A percentile compares a stretch with the other conserved stretches of the same genome.
Conservation (phyloP, 345 rosid genomes). For the Salix viminalis region DNA sequence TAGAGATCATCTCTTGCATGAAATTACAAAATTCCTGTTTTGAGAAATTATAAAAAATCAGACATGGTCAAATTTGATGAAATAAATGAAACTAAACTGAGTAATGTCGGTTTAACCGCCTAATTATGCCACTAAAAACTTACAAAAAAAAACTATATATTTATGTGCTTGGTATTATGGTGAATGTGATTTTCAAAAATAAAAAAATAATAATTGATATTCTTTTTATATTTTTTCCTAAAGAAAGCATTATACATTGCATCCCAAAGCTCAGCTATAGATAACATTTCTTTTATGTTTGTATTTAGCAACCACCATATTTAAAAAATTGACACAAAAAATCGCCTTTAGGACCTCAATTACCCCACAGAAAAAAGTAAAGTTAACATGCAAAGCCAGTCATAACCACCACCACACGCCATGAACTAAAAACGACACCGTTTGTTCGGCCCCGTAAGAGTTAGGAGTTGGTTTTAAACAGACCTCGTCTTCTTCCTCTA, state of each 20-base stretch:
- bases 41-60: slow-evolving; percentile 6
- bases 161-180: no score
- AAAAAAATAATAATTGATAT: no score
- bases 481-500: slow-evolving; percentile 69
- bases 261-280: no score
- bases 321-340: not conserved
- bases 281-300: no score
- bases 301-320: not conserved
- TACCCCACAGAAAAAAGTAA: not conserved
- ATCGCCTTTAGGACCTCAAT: not conserved
- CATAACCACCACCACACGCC: not conserved
- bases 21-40: slow-evolving; percentile 73
- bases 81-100: no score
- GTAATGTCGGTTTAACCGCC: not conserved
- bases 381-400: not conserved
- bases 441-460: not conserved
- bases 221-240: no score
- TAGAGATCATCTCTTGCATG: slow-evolving; percentile 87
- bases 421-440: not conserved
- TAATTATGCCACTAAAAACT: no score
- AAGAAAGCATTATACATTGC: no score
- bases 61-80: not conserved
- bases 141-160: no score
- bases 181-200: no score
- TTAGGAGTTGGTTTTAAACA: slow-evolving; percentile 9